Base-by-base conservation (phyloP, 2,329 filamentous ascomycete genomes). In the Colletotrichum sp. region DNA sequence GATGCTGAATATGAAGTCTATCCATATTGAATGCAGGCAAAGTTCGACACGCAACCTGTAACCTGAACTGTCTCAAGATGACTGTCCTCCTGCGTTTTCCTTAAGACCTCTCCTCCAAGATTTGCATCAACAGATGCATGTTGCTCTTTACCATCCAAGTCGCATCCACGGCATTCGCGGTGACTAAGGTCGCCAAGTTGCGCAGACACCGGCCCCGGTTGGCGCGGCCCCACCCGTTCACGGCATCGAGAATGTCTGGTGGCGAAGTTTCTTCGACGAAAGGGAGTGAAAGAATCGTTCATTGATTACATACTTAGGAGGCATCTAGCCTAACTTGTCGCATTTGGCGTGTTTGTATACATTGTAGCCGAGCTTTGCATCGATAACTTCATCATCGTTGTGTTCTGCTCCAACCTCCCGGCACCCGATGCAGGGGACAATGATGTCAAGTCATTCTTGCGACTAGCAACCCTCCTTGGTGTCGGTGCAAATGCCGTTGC, bases 321-420 rank as follows among this genome's bases (percentile, higher is more conserved):
- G 43, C 12, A 52, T 52, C 43, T 21, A 52, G 43, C n/a, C 43
- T 7, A 13, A 10, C n/a, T 52, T 12, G 3, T 21, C 7, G 43
- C 13, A 3, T 13, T 52, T 0, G 1, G n/a, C n/a, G 1, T 52
- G 43, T 21, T 52, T 12, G 3, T 52, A 13, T 52, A 21, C n/a
- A 21, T 21, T 21, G 18, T 21, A 12, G 10, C 43, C n/a, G 43
- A 52, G n/a, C 43, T 21, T 13, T 9, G 43, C 1, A 18, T 52
- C 10, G n/a, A 52, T 21, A 21, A 21, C 9, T 52, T 52, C 6
- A 52, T 21, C 43, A 21, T 52, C n/a, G n/a, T 21, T 13, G 10
- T 48, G 6, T 21, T 21, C 10, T 21, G 10, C 13, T 52, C 8
- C 10, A 52, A 13, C 12, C 12, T 52, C 3, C 9, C 43, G 6